A percentile compares a stretch with the other conserved stretches of the same genome.
phyloP scores from a whole-genome alignment of 2,329 filamentous ascomycete genomes.

The Plectosphaerella cucumerina region DNA sequence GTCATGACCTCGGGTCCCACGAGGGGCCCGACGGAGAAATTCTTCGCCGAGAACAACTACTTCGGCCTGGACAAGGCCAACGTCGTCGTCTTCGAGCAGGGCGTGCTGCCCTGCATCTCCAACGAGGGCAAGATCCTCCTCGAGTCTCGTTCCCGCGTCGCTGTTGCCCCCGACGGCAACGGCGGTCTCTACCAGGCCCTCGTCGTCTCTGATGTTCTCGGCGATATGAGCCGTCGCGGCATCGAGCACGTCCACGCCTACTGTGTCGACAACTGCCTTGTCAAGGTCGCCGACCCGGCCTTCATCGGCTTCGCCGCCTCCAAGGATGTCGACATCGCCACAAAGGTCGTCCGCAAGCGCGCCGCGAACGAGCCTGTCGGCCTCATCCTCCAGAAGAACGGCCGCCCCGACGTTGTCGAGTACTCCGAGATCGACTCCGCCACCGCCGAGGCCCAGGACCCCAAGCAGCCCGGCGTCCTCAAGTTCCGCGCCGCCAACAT shows the following conservation, averaged over 20 bases:
- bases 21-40: constrained; percentile 83
- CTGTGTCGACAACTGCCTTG: constrained; percentile 99
- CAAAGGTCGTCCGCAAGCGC: constrained; percentile 98
- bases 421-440: constrained; percentile 93
- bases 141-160: constrained; percentile 84
- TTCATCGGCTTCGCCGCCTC: constrained; percentile 92
- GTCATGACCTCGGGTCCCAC: constrained; percentile 99
- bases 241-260: constrained; percentile 96
- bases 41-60: constrained; percentile 85
- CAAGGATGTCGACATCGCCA: constrained; percentile 90
- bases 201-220: constrained; percentile 71
- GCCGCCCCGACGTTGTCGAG: constrained; percentile 94
- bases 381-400: constrained; percentile 90
- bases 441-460: constrained; percentile 85
- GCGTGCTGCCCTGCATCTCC: constrained; percentile 91
- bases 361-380: constrained; percentile 94
- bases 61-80: constrained; percentile 86
- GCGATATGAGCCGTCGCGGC: constrained; percentile 83
- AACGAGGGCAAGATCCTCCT: constrained; percentile 97
- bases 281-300: constrained; percentile 93
- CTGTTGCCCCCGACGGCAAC: constrained; percentile 95
- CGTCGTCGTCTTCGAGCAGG: constrained; percentile 92
- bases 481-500: constrained; percentile 99
- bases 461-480: constrained; percentile 74
- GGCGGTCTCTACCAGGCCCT: constrained; percentile 95